A percentile compares a stretch with the other conserved stretches of the same genome.
Conservation (phyloP, 176 grass and related monocot species). For the Poa pratensis region DNA sequence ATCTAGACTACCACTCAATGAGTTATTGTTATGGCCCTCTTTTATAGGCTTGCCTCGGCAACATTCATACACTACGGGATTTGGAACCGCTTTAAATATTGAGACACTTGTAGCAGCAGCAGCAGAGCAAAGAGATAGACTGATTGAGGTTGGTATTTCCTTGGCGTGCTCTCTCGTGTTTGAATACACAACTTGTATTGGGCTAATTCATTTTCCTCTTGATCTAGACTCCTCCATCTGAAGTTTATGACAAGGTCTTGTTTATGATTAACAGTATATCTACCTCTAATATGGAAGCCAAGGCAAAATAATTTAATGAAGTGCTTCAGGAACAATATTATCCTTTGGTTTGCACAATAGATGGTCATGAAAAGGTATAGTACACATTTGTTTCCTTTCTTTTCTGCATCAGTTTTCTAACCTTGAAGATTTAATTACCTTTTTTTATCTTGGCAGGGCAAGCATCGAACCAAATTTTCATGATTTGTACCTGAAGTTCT, state of each 20-base stretch:
- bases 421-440: slow-evolving; percentile 9
- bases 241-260: slow-evolving; percentile 83
- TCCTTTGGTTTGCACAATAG: slow-evolving; percentile 89
- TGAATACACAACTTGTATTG: slow-evolving; percentile 11
- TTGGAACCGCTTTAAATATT: slow-evolving; percentile 86
- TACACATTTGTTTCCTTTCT: slow-evolving; percentile 12
- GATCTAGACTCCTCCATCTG: slow-evolving; percentile 65
- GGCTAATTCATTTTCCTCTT: slow-evolving; percentile 40
- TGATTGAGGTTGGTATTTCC: slow-evolving; percentile 67
- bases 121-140: slow-evolving; percentile 67
- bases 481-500: slow-evolving; percentile 85
- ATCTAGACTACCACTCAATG: not conserved
- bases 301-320: slow-evolving; percentile 77
- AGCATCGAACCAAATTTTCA: slow-evolving; percentile 97
- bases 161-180: not conserved
- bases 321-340: slow-evolving; percentile 72
- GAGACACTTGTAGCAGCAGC: slow-evolving; percentile 90
- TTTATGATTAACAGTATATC: slow-evolving; percentile 95
- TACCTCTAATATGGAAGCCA: slow-evolving; percentile 75
- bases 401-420: slow-evolving; percentile 11
- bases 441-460: slow-evolving; percentile 56
- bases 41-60: slow-evolving; percentile 65
- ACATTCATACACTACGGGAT: slow-evolving; percentile 66
- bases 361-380: slow-evolving; percentile 96
- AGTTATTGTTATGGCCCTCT: slow-evolving; percentile 35